Percentiles rank a stretch among this genome's conserved stretches.
phyloP scores from a whole-genome alignment of 2,329 filamentous ascomycete species.

The Exophiala dermatitidis region DNA sequence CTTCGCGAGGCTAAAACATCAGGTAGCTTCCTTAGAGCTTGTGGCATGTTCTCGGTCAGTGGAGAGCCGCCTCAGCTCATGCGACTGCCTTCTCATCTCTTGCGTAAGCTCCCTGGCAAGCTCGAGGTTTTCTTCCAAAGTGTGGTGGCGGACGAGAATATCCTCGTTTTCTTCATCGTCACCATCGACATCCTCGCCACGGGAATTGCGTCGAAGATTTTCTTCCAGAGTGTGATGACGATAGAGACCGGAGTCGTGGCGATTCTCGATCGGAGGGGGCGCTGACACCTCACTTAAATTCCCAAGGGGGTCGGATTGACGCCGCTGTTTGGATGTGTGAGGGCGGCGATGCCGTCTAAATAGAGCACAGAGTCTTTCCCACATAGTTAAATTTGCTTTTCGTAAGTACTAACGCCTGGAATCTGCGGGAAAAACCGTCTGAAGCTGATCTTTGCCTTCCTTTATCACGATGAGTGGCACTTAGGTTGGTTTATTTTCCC shows the following conservation, averaged over 20 bases:
- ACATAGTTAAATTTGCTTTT: no score
- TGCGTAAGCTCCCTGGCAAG: conserved; percentile 5
- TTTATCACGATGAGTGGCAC: no score
- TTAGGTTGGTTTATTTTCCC: no score
- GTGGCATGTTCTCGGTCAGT: not conserved
- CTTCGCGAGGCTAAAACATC: no score
- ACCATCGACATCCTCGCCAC: not conserved
- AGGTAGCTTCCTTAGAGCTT: no score
- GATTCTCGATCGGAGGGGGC: conserved; percentile 6
- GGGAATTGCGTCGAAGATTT: conserved; percentile 1
- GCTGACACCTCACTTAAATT: conserved; percentile 5
- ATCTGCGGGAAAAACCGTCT: no score
- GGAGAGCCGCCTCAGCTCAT: conserved; percentile 6
- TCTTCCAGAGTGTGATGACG: conserved; percentile 10
- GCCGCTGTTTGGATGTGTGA: no score
- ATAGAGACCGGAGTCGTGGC: conserved; percentile 4
- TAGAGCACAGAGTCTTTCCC: no score
- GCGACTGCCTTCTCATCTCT: conserved; percentile 6
- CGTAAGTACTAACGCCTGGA: no score
- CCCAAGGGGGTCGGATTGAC: no score
- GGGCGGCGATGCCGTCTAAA: no score
- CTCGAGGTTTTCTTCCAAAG: conserved; percentile 10
- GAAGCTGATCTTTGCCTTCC: no score
- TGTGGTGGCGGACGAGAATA: conserved; percentile 10
- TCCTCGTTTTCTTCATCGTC: not conserved